These are phyloP conservation scores for Pisolithus tinctorius DNA, from an alignment of 768 basidiomycete species.

Conservation along the genomic window DNA sequence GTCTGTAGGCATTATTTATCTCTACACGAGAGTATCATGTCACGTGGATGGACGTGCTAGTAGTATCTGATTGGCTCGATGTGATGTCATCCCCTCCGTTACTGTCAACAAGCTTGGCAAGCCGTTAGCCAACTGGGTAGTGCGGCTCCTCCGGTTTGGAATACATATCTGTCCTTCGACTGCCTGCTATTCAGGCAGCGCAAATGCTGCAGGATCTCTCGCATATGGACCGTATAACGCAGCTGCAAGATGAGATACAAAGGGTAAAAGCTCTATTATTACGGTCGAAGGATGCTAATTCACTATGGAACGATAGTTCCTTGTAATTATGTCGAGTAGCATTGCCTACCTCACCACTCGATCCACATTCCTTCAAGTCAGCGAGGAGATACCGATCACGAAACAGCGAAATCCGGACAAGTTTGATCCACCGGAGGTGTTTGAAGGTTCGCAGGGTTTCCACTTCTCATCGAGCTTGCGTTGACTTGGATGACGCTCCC, in stretches of 20 bases:
- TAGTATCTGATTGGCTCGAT: too few species aligned
- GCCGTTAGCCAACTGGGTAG: too few species aligned
- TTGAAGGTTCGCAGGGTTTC: too few species aligned
- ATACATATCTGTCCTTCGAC: too few species aligned
- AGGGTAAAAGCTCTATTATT: conserved; percentile 39
- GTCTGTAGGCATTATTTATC: too few species aligned
- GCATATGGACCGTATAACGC: conserved; percentile 94
- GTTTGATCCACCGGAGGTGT: conserved; percentile 63
- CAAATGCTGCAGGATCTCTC: conserved; percentile 84
- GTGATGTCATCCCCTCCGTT: too few species aligned
- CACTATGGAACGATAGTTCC: conserved; percentile 43
- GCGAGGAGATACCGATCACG: conserved; percentile 75
- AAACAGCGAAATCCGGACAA: conserved; percentile 69
- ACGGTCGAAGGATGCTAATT: background rate
- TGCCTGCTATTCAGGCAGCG: background rate
- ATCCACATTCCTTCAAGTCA: conserved; percentile 73
- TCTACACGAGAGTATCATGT: too few species aligned
- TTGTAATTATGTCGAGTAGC: conserved; percentile 82
- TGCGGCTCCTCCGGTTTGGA: background rate
- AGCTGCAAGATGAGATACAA: conserved; percentile 92
- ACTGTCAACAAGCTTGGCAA: too few species aligned
- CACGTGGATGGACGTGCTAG: too few species aligned
- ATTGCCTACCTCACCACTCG: conserved; percentile 75
- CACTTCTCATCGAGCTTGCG: too few species aligned
- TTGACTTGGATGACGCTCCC: too few species aligned